Base-by-base conservation (phyloP, 768 basidiomycete species). In the Boletus edulis region DNA sequence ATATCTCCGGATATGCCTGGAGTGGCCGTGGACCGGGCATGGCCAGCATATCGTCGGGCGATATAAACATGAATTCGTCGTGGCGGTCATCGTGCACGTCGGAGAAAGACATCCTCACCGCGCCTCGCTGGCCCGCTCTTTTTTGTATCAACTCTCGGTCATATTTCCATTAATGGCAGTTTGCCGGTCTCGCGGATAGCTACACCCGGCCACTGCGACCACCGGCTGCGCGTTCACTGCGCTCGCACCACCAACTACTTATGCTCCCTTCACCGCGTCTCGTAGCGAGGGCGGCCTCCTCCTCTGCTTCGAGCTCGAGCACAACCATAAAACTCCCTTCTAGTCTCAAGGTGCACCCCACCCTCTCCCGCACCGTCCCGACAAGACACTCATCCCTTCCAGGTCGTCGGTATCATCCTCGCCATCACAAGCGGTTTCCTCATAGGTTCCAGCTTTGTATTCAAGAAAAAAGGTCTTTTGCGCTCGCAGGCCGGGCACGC, bases 401-500 rank as follows among this genome's bases (percentile, higher is more conserved):
- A 89, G 87, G 62, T 90, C 66, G 84, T 91, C 61, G 90, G 91
- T 12, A 83, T 93, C 61, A 70, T 91, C 45, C 81, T 93, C 56
- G 89, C 91, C 46, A 68, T 94, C 48, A 62, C 69, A 37, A 92
- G 89, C 65, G 97, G 96, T 9, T 40, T 94, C 29, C 83, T 99
- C 57, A 99, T 98, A 57, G 97, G 96, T 5, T 81, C 82, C 39
- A 89, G 86, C 63, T 98, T 98, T 71, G 95, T 98, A 3, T 88
- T 99, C 77, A 99, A 99, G 84, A 99, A 99, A 82, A 97, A 93
- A 67, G 96, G 91, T 10, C 76, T 93, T 18, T 68, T 93, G 50
- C 79, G 84, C 71, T 84, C 86, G 68, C 89, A 91, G 76, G 87
- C 89, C 56, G 93, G 90, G 61, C 86, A 88, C 55, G 71, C 73